Evolutionary conservation across 306 rosid species (phyloP), one percentile per base, ranked within the genome.

Genomic region (Corylus americana): DNA sequence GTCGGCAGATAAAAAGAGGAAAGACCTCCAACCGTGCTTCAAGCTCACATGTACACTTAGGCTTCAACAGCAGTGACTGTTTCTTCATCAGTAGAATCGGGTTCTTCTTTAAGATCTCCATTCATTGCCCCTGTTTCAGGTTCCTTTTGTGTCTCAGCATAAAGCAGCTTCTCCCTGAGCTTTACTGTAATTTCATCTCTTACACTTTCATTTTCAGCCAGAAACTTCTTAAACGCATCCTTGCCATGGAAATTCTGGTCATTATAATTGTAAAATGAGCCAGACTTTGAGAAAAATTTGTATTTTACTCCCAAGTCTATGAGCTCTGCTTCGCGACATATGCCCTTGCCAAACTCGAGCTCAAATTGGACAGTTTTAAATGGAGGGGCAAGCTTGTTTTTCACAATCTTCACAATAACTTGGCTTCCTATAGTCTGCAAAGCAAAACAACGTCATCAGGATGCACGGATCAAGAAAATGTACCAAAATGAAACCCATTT

Each of bases 301-400:
- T 88, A 72, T 83, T 95, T 91, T 80, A 91, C 7, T 18, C 92
- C 91, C 55, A 95, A 85, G 1, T 90, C 92, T 48, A 95, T 83
- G 55, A 91, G 74, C 81, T 95, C 97, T 0, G 91, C 75, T 82
- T 74, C 90, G 55, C 79, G 89, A 73, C 88, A 78, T 81, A 95
- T 90, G 47, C 98, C 98, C 87, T 90, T 92, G 35, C 98, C 98
- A 86, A 91, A 92, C 91, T 91, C 91, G 12, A 95, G 95, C 88
- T 95, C 98, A 55, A 95, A 86, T 75, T 86, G 90, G 1, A 90
- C 97, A 14, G 87, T 87, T 85, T 78, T 91, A 81, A 90, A 92
- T 14, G 98, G 98, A 78, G 98, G 97, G 74, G 96, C 98, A 22
- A 88, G 98, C 88, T 95, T 95, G 89, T 95, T 95, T 86, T 95